Evolutionary conservation across 2,329 filamentous ascomycete genomes (phyloP).

Genomic region (Colletotrichum sp.): DNA sequence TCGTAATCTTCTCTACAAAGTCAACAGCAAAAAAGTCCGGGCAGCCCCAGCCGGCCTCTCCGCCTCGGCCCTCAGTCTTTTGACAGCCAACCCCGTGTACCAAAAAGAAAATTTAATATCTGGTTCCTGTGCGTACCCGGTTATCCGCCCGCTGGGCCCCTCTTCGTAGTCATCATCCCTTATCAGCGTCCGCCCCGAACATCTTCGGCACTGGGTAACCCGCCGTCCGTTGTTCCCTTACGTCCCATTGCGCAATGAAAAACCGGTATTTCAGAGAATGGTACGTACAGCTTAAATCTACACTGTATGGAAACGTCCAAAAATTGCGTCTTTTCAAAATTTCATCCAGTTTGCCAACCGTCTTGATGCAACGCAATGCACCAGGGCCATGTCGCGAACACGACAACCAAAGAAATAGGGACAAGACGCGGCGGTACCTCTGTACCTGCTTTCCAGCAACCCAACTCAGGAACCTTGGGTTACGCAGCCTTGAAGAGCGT

Average conservation of each 20-base stretch:
- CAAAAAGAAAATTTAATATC: neutral
- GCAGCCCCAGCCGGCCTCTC: slow-evolving; percentile 5
- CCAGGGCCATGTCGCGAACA: neutral
- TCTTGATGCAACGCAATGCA: neutral
- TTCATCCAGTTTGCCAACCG: neutral
- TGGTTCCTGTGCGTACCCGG: slow-evolving; percentile 3
- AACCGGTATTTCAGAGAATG: neutral
- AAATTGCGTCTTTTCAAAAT: neutral
- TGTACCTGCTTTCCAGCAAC: neutral
- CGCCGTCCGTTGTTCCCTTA: neutral
- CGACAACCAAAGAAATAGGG: neutral
- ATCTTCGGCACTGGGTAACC: neutral
- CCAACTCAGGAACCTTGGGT: neutral
- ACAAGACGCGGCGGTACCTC: neutral
- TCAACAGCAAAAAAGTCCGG: neutral
- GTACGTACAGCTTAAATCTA: neutral
- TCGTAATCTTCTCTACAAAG: neutral
- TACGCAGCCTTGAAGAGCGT: neutral
- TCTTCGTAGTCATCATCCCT: slow-evolving; percentile 6
- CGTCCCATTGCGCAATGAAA: neutral
- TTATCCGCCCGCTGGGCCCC: neutral
- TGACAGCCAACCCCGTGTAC: neutral
- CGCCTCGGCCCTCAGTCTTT: neutral
- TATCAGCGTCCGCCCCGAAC: slow-evolving; percentile 4
- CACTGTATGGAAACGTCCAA: neutral